Conservation (phyloP, 805 yeast species). For the Barnettozyma populi region DNA sequence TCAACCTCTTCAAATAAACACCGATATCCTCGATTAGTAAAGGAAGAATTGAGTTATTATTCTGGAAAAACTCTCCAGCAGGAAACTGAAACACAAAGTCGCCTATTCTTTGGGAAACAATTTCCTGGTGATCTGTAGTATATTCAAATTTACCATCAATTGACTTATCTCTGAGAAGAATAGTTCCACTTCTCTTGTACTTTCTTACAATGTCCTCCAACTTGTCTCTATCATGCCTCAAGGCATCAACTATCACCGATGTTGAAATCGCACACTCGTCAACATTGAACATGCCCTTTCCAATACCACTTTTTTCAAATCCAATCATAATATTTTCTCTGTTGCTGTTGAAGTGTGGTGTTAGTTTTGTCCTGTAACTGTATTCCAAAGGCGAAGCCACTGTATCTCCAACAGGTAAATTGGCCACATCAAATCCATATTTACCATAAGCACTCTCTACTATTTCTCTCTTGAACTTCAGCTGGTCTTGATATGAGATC, state of each 20-base stretch:
- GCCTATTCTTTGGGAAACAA: conserved; percentile 66
- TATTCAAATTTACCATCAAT: conserved; percentile 41
- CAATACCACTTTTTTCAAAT: conserved; percentile 58
- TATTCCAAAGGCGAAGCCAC: conserved; percentile 71
- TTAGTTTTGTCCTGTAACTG: conserved; percentile 81
- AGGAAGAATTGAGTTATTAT: conserved; percentile 88
- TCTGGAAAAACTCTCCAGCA: conserved; percentile 96
- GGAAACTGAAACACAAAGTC: conserved; percentile 77
- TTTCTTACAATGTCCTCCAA: conserved; percentile 37
- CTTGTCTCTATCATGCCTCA: conserved; percentile 56
- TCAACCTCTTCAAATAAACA: conserved; percentile 50
- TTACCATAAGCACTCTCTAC: conserved; percentile 75
- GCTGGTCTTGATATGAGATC: conserved; percentile 65
- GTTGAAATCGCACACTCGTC: conserved; percentile 92
- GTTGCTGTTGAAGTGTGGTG: conserved; percentile 91
- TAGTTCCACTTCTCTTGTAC: conserved; percentile 80
- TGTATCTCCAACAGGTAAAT: conserved; percentile 54
- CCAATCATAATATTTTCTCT: conserved; percentile 55
- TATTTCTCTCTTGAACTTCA: conserved; percentile 62
- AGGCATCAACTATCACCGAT: conserved; percentile 63
- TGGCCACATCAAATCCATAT: conserved; percentile 50
- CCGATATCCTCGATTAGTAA: conserved; percentile 68
- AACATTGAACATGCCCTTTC: conserved; percentile 58
- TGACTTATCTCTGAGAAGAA: conserved; percentile 75
- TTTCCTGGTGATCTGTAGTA: conserved; percentile 68